Evolutionary conservation across 1,139 yeast genomes (phyloP).

Genomic region (Eremothecium gossypii): DNA sequence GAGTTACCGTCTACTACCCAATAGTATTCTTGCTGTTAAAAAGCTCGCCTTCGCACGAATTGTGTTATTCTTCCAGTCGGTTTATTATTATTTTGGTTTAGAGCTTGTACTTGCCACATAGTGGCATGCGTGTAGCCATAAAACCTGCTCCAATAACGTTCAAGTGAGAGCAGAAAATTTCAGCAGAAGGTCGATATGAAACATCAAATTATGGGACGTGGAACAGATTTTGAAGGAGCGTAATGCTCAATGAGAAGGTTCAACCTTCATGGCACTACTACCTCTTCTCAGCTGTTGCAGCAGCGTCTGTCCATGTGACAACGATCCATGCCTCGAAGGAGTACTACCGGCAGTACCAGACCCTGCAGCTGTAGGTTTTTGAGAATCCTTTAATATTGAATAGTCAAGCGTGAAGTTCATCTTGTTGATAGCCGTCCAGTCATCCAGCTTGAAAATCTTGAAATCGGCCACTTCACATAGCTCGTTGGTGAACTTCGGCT

Average conservation of each 20-base stretch:
- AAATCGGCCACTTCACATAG: slow-evolving; percentile 35
- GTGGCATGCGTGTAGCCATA: too few relatives aligned
- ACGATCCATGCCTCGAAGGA: neutral
- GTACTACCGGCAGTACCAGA: neutral
- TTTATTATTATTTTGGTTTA: too few relatives aligned
- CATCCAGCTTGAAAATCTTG: slow-evolving; percentile 35
- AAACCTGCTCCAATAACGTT: too few relatives aligned
- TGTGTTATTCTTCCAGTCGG: too few relatives aligned
- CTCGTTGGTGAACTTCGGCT: slow-evolving; percentile 31
- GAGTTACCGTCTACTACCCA: too few relatives aligned
- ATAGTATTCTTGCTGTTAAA: too few relatives aligned
- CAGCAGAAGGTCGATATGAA: too few relatives aligned
- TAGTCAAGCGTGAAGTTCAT: slow-evolving; percentile 28
- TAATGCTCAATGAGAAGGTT: slow-evolving; percentile 1
- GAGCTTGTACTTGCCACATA: too few relatives aligned
- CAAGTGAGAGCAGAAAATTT: too few relatives aligned
- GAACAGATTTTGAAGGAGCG: too few relatives aligned
- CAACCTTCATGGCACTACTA: slow-evolving; percentile 6
- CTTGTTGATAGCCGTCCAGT: slow-evolving; percentile 34
- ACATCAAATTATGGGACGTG: too few relatives aligned
- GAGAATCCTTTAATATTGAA: slow-evolving; percentile 6
- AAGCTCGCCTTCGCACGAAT: too few relatives aligned
- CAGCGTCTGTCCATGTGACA: slow-evolving; percentile 24
- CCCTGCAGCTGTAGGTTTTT: neutral
- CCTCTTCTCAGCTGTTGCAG: slow-evolving; percentile 25